Evolutionary conservation across 169 alveolate species (phyloP).

Genomic region (Perkinsus marinus): DNA sequence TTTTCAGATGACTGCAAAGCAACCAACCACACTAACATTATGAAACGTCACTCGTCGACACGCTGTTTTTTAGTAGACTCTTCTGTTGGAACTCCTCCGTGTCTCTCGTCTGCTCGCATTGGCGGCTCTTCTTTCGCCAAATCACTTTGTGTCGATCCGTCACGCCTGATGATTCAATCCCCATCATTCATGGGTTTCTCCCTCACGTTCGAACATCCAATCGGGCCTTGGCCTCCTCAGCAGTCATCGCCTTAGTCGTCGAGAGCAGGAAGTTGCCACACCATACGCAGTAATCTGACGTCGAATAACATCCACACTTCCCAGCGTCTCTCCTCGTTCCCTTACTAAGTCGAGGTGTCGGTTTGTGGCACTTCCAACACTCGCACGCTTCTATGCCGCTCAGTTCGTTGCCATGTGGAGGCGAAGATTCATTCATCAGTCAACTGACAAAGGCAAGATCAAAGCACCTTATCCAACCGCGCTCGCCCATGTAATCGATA

Average conservation of each 20-base stretch:
- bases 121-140: neutral
- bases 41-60: neutral
- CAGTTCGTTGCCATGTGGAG: neutral
- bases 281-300: neutral
- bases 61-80: neutral
- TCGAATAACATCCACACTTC: neutral
- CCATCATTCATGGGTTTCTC: neutral
- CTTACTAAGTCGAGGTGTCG: neutral
- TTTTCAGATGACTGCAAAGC: neutral
- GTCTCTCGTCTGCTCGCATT: neutral
- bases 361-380: neutral
- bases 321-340: neutral
- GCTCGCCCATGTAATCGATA: neutral
- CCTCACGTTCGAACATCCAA: neutral
- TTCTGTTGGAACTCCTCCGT: neutral
- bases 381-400: neutral
- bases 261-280: neutral
- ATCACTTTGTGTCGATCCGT: neutral
- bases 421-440: neutral
- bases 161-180: neutral
- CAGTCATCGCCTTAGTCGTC: neutral
- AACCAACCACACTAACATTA: neutral
- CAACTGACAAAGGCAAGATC: neutral
- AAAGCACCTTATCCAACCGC: neutral
- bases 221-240: neutral